Evolutionary conservation across 345 rosid genomes (phyloP), one percentile per base, ranked within the genome.

Genomic region (Mallotus nudiflorus): DNA sequence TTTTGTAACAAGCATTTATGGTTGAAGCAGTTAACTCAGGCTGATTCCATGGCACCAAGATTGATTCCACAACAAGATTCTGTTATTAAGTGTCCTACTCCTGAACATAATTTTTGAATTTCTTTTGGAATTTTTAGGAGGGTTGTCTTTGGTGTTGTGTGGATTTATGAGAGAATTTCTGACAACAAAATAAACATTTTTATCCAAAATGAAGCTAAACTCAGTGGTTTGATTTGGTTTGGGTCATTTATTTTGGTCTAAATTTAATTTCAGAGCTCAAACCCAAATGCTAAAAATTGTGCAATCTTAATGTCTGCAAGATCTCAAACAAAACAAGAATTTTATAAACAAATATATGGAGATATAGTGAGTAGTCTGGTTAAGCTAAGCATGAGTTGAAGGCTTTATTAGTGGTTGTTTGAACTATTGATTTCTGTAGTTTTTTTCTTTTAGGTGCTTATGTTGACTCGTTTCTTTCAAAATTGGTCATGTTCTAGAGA

Each of bases 401-500:
- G 55, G 22, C 20, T 27, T 53, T 53, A 27, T 40, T 20, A 28
- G 35, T 33, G 62, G 49, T 62, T 33, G 63, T 37, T 68, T 37
- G 12, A 45, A 46, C 45, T 61, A 7, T 61, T 20, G 5, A 14
- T 6, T 52, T 52, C 25, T 62, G 22, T 48, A 18, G 9, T 67
- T 35, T 14, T 24, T 18, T 44, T 35, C 65, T 7, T 76, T 71
- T 52, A 19, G 63, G 52, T 68, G 69, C 56, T n/a, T 58, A 14
- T 55, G 53, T 33, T 68, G 78, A 60, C 71, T 69, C 46, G 1
- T 59, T 51, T 33, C 35, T 53, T 73, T 66, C n/a, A 62, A 52
- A 20, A 62, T 79, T 70, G 10, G 35, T 76, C 57, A 42, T 80
- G 67, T 62, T 66, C 33, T 76, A 96, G 98, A 87, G 89, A 79